Evolutionary conservation across 2,329 filamentous ascomycete genomes (phyloP).

Genomic region (Stagonosporopsis cucurbitacearum): DNA sequence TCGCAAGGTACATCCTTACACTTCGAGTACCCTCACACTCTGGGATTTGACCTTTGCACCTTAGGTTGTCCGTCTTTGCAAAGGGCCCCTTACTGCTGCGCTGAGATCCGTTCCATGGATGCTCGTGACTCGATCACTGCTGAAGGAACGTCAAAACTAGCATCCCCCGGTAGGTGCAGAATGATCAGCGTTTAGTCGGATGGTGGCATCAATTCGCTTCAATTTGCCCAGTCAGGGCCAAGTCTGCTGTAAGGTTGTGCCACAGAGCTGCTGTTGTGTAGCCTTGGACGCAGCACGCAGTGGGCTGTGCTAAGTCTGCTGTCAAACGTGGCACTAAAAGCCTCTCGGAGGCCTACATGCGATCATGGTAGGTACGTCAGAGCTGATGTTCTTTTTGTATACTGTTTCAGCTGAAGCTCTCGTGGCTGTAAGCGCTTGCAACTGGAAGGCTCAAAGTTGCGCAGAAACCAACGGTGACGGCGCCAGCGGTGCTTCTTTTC

Average conservation of each 20-base stretch:
- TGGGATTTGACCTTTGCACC: neutral
- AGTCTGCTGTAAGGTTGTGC: conserved; percentile 24
- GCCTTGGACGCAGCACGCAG: conserved; percentile 26
- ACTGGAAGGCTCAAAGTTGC: conserved; percentile 2
- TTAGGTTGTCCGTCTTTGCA: neutral
- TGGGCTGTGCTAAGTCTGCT: conserved; percentile 29
- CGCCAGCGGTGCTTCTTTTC: neutral
- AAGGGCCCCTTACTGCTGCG: conserved; percentile 25
- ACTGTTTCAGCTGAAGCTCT: conserved; percentile 24
- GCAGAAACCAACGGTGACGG: neutral
- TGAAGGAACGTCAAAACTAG: conserved; percentile 30
- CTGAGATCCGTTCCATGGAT: conserved; percentile 8
- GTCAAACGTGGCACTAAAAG: conserved; percentile 36
- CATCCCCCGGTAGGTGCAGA: conserved; percentile 16
- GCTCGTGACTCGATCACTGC: conserved; percentile 14
- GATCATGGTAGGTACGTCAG: conserved; percentile 23
- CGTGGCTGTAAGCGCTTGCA: conserved; percentile 17
- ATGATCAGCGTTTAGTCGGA: conserved; percentile 14
- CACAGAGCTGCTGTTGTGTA: conserved; percentile 21
- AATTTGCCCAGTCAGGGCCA: conserved; percentile 25
- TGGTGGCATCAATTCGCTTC: conserved; percentile 25
- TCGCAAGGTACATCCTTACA: neutral
- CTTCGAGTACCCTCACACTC: neutral
- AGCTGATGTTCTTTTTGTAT: conserved; percentile 25
- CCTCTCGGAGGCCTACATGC: conserved; percentile 31